phyloP scores from a whole-genome alignment of 2,329 filamentous ascomycete species.

The Beauveria medogensis region DNA sequence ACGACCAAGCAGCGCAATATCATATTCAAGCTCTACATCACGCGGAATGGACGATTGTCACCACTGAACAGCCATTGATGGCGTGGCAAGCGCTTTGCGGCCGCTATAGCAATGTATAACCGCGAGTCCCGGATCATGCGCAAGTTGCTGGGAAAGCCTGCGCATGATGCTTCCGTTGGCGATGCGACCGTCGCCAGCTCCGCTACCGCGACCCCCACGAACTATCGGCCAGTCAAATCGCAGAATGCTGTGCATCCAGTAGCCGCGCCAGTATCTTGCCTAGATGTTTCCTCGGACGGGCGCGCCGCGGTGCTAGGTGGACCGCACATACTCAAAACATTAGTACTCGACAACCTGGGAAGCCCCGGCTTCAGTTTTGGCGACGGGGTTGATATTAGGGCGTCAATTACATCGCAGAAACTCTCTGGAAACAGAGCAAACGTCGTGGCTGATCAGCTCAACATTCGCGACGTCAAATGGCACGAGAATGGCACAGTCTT shows the following conservation, averaged over 20 bases:
- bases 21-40: not conserved
- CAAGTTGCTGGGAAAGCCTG: slow-evolving; percentile 49
- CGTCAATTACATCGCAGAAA: slow-evolving; percentile 44
- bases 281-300: slow-evolving; percentile 52
- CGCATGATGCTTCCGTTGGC: slow-evolving; percentile 37
- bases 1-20: not conserved
- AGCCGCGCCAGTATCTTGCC: slow-evolving; percentile 44
- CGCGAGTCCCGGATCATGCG: slow-evolving; percentile 50
- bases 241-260: slow-evolving; percentile 47
- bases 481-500: slow-evolving; percentile 47
- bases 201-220: slow-evolving; percentile 25
- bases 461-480: slow-evolving; percentile 57
- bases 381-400: slow-evolving; percentile 51
- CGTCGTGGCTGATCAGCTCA: slow-evolving; percentile 46
- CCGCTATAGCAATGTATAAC: slow-evolving; percentile 38
- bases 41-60: slow-evolving; percentile 4
- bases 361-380: slow-evolving; percentile 26
- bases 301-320: slow-evolving; percentile 49
- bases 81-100: slow-evolving; percentile 23
- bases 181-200: slow-evolving; percentile 40
- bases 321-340: slow-evolving; percentile 51
- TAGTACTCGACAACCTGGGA: slow-evolving; percentile 42
- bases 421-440: slow-evolving; percentile 33
- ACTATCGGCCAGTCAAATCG: slow-evolving; percentile 45
- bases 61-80: slow-evolving; percentile 20